These are phyloP conservation scores for Ascochyta koolunga DNA, from an alignment of 2,329 filamentous ascomycete genomes.

Conservation along the genomic window DNA sequence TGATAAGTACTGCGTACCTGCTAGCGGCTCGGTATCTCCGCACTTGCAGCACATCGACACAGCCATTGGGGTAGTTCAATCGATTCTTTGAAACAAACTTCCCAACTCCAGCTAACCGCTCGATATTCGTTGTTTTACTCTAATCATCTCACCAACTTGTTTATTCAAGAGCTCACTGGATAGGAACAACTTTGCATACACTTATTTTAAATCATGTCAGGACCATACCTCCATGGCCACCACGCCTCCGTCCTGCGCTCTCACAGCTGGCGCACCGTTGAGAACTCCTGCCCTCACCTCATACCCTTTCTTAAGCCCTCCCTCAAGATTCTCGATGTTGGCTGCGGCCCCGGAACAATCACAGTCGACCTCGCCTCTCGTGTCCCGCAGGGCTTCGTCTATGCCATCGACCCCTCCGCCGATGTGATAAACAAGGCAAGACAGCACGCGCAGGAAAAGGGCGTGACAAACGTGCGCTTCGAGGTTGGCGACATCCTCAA, in stretches of 20 bases:
- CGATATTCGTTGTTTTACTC: not conserved
- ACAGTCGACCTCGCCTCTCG: slow-evolving; percentile 51
- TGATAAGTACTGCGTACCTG: not conserved
- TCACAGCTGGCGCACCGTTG: slow-evolving; percentile 54
- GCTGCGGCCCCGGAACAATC: slow-evolving; percentile 58
- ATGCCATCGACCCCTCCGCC: slow-evolving; percentile 53
- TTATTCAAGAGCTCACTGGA: not conserved
- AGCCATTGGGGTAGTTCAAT: not conserved
- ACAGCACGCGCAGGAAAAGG: slow-evolving; percentile 44
- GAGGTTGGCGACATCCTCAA: slow-evolving; percentile 51
- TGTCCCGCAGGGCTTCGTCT: slow-evolving; percentile 53
- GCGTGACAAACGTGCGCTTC: slow-evolving; percentile 50
- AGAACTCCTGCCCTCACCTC: slow-evolving; percentile 51
- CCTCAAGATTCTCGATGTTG: slow-evolving; percentile 54
- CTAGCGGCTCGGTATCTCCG: slow-evolving; percentile 10
- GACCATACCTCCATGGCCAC: slow-evolving; percentile 51
- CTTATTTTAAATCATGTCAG: slow-evolving; percentile 9
- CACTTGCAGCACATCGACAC: slow-evolving; percentile 8
- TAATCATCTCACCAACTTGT: not conserved
- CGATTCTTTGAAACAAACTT: not conserved
- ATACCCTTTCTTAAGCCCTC: slow-evolving; percentile 41
- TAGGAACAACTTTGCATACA: not conserved
- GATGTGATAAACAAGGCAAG: slow-evolving; percentile 52
- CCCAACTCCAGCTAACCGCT: not conserved
- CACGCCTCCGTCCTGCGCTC: slow-evolving; percentile 49